These are phyloP conservation scores for Cardamine resedifolia DNA, from an alignment of 345 rosid species.

Conservation along the genomic window DNA sequence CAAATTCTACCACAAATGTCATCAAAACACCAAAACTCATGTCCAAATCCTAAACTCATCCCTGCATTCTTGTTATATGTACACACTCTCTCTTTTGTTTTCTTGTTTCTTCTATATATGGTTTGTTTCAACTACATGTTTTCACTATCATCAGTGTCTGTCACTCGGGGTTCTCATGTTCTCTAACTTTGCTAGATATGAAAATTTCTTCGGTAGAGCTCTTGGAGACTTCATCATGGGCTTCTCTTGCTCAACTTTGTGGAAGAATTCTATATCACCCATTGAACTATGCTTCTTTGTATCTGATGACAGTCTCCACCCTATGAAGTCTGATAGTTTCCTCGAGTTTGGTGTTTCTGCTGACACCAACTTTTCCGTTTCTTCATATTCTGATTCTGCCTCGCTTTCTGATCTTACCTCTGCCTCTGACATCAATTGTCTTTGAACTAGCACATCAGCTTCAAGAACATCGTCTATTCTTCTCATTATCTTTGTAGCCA, in stretches of 20 bases:
- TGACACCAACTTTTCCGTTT: constrained; percentile 20
- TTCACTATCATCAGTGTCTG: constrained; percentile 48
- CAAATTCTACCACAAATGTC: constrained; percentile 24
- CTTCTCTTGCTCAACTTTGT: constrained; percentile 42
- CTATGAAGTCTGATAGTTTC: constrained; percentile 80
- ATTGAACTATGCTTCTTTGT: constrained; percentile 38
- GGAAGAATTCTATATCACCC: constrained; percentile 36
- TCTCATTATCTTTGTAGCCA: constrained; percentile 69
- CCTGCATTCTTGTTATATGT: constrained; percentile 32
- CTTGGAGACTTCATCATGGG: constrained; percentile 38
- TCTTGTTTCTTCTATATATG: not conserved
- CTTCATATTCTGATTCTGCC: constrained; percentile 33
- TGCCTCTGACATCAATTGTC: constrained; percentile 27
- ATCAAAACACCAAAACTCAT: constrained; percentile 30
- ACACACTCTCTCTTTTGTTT: not conserved
- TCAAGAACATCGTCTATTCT: constrained; percentile 79
- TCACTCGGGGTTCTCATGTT: constrained; percentile 65
- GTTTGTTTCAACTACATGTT: constrained; percentile 14
- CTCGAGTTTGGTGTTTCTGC: constrained; percentile 52
- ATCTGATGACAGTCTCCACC: constrained; percentile 55
- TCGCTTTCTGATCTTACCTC: constrained; percentile 35
- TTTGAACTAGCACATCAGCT: constrained; percentile 51
- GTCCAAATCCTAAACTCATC: constrained; percentile 29
- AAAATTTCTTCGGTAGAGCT: constrained; percentile 47
- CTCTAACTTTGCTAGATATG: constrained; percentile 77